Conservation (phyloP, 768 basidiomycete genomes). For the Agaricus subrufescens region DNA sequence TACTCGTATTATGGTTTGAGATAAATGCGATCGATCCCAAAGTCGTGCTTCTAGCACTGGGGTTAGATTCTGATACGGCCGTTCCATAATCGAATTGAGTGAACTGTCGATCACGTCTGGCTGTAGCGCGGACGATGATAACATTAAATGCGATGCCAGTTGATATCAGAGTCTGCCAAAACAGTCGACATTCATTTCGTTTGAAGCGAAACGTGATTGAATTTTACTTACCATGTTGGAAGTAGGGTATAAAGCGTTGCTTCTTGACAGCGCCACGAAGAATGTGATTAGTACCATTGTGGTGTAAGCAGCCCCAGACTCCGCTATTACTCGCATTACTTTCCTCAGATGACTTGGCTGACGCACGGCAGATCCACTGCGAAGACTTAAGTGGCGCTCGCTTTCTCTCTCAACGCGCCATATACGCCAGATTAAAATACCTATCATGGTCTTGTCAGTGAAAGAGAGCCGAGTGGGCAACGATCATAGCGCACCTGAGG, state of each 20-base stretch:
- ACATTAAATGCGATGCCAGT: conserved; percentile 3
- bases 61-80: not conserved
- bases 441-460: not conserved
- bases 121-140: not conserved
- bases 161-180: not conserved
- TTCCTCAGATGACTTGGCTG: not conserved
- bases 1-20: not conserved
- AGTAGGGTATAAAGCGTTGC: not conserved
- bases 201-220: too few species aligned
- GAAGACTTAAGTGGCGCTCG: not conserved
- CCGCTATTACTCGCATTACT: not conserved
- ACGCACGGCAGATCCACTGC: not conserved
- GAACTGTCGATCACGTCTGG: not conserved
- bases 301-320: conserved; percentile 3
- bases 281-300: not conserved
- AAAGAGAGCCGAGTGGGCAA: not conserved
- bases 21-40: not conserved
- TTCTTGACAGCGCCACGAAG: not conserved
- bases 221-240: not conserved
- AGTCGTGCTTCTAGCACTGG: not conserved
- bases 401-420: not conserved
- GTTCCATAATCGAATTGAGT: not conserved
- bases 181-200: not conserved
- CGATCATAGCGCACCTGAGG: not conserved
- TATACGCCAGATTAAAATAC: not conserved